Conservation (phyloP, 2,329 filamentous ascomycete species). For the Ceratocystiopsis sp. region DNA sequence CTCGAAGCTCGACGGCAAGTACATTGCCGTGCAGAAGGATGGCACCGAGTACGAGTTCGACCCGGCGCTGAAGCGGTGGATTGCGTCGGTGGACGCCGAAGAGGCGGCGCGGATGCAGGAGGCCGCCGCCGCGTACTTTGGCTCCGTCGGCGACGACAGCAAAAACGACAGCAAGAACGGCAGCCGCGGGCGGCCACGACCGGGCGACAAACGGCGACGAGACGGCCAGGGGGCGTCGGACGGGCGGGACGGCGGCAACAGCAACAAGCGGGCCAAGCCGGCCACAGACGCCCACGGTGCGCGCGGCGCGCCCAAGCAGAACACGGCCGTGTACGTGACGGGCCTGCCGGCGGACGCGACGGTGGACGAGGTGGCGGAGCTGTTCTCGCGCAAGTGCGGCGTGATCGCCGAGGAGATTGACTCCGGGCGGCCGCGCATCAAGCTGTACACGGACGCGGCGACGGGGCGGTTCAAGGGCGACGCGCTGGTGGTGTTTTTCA, state of each 20-base stretch:
- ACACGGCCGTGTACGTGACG: slow-evolving; percentile 85
- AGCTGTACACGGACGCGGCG: slow-evolving; percentile 69
- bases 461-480: slow-evolving; percentile 78
- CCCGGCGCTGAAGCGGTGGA: slow-evolving; percentile 53
- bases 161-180: neutral
- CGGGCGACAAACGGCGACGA: no score
- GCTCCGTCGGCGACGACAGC: slow-evolving; percentile 1
- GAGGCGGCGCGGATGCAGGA: slow-evolving; percentile 3
- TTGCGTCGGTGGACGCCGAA: slow-evolving; percentile 30
- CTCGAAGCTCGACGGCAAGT: slow-evolving; percentile 68
- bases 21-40: slow-evolving; percentile 68
- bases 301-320: slow-evolving; percentile 34
- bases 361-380: slow-evolving; percentile 60
- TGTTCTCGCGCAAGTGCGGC: slow-evolving; percentile 71
- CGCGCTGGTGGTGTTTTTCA: slow-evolving; percentile 85
- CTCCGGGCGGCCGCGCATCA: slow-evolving; percentile 72
- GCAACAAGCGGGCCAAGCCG: slow-evolving; percentile 6
- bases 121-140: neutral
- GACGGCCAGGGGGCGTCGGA: no score
- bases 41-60: slow-evolving; percentile 78
- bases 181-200: no score
- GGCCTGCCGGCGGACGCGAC: slow-evolving; percentile 68
- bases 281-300: no score
- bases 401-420: slow-evolving; percentile 93
- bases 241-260: neutral